A percentile compares a stretch with the other conserved stretches of the same genome.
Conservation (phyloP, 108 stramenopile species). For the Licmophora abbreviata region DNA sequence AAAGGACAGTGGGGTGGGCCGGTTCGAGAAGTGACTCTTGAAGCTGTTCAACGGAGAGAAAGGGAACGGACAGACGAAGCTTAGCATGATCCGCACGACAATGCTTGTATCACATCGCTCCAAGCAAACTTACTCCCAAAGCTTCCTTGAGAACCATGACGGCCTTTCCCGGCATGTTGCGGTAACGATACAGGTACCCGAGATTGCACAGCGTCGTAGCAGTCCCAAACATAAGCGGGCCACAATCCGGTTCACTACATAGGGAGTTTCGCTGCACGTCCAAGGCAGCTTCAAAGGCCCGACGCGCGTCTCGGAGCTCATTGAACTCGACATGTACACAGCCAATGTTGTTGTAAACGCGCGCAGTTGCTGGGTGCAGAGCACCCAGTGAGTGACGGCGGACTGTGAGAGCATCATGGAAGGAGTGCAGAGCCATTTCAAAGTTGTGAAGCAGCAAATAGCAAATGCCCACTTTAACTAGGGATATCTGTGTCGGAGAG, state of each 20-base stretch:
- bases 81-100: not conserved
- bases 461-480: constrained; percentile 45
- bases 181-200: constrained; percentile 38
- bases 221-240: constrained; percentile 32
- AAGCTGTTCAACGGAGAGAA: constrained; percentile 11
- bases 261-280: constrained; percentile 44
- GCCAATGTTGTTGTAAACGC: constrained; percentile 58
- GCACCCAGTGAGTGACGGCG: constrained; percentile 34
- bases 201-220: constrained; percentile 55
- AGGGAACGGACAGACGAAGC: not conserved
- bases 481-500: no score
- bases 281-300: constrained; percentile 40
- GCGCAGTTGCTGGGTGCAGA: constrained; percentile 35
- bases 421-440: constrained; percentile 38
- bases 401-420: constrained; percentile 43
- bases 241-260: constrained; percentile 31
- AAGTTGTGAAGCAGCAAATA: constrained; percentile 35
- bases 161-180: constrained; percentile 29
- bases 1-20: constrained; percentile 26
- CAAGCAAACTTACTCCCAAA: constrained; percentile 19
- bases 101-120: not conserved
- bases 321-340: constrained; percentile 49
- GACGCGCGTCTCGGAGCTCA: constrained; percentile 30
- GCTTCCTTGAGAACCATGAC: constrained; percentile 34
- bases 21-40: constrained; percentile 34